Base-by-base conservation (phyloP, 2,329 filamentous ascomycete genomes). In the Sporothrix variecibatus region DNA sequence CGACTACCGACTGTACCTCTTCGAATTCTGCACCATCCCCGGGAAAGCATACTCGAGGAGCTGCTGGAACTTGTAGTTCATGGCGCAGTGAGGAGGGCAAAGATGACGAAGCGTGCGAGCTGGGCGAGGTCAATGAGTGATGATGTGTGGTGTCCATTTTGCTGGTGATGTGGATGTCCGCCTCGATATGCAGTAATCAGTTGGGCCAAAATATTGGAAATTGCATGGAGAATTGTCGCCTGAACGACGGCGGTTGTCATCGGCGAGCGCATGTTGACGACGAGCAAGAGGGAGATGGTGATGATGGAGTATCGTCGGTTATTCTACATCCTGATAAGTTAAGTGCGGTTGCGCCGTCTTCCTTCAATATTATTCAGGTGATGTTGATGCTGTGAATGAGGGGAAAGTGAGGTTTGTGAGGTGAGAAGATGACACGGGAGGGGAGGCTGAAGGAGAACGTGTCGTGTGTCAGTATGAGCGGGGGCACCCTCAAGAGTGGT, bases 11-110 rank as follows among this genome's bases (percentile, higher is more conserved):
- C 34, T 34, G 34, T 34, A 34, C 34, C 3, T 34, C 3, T 7
- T 34, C 34, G 34, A 7, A 3, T 34, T 34, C 34, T 34, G 34
- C 34, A n/a, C 34, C 3, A 3, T 7, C 34, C 34, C 86, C 0
- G 88, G 88, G 73, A 89, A 88, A 11, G 80, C 83, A 28, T 82
- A 81, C 79, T 90, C 88, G 40, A 90, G 83, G 40, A 84, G 84
- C 72, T 86, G 84, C 77, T 90, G 87, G 88, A 88, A 90, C 73
- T 87, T 80, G 77, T 87, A 89, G 76, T 88, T 89, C 70, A 88
- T 85, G 7, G 88, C 1, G 87, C 84, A 4, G 86, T 86, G 58
- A 90, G 80, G 73, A 90, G 79, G 2, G 87, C 83, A 71, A 87
- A 84, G 51, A 85, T 81, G 53, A 88, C 84, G 80, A 90, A 90